These are phyloP conservation scores for Fragaria vesca DNA, from an alignment of 306 rosid species.

Conservation along the genomic window DNA sequence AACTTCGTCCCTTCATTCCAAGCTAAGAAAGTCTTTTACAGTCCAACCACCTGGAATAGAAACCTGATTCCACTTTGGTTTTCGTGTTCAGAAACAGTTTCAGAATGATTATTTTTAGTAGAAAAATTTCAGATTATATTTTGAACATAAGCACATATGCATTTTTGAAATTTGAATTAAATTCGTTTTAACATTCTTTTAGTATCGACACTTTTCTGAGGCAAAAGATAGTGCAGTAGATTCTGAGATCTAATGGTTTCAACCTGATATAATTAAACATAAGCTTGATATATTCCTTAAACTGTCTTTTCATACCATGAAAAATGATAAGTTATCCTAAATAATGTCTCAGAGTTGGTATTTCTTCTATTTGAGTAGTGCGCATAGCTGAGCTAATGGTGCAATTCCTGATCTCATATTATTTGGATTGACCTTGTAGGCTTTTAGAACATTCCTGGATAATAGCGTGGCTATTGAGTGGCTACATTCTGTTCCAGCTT, in stretches of 20 bases:
- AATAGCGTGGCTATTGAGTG: constrained; percentile 72
- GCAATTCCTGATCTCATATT: constrained; percentile 18
- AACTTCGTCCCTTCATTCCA: not conserved
- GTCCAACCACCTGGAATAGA: not conserved
- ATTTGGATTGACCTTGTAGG: constrained; percentile 42
- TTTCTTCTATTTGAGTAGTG: not conserved
- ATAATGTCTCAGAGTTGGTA: not conserved
- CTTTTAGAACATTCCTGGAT: constrained; percentile 66
- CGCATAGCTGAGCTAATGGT: not conserved
- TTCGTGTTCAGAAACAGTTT: not conserved
- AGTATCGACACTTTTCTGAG: not conserved
- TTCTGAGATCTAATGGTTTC: not conserved
- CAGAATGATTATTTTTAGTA: not conserved
- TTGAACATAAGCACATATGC: not conserved
- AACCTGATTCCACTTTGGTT: not conserved
- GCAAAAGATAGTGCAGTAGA: not conserved
- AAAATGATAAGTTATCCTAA: not conserved
- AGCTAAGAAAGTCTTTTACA: not conserved
- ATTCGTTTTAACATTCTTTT: not conserved
- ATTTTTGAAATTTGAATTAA: not conserved
- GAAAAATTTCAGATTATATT: not conserved
- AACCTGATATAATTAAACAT: not conserved
- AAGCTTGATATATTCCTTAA: not conserved
- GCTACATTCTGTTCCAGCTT: constrained; percentile 88
- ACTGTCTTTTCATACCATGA: not conserved